Evolutionary conservation across 139 green algal genomes (phyloP).

Genomic region (Eudorina sp.): DNA sequence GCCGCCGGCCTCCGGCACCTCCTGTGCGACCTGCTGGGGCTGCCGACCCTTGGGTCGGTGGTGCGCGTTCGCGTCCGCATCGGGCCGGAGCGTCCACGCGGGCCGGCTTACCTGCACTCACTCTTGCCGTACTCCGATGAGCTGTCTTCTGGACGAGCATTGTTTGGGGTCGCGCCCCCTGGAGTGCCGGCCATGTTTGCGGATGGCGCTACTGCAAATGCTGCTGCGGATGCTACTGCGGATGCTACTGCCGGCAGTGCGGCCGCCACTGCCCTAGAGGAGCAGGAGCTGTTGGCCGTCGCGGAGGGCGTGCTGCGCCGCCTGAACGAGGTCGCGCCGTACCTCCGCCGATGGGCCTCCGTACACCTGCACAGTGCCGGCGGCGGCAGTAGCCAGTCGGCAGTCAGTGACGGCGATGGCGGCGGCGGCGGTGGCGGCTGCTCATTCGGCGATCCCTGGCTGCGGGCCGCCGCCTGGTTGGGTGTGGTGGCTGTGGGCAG

Average conservation of each 20-base stretch:
- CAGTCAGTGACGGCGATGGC: neutral
- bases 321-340: conserved; percentile 16
- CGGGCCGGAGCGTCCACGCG: no score
- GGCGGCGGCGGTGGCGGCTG: neutral
- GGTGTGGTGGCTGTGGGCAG: conserved; percentile 17
- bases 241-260: no score
- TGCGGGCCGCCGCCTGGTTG: neutral
- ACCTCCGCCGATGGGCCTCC: neutral
- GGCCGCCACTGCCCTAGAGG: no score
- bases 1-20: neutral
- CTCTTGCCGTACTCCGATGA: no score
- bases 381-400: neutral
- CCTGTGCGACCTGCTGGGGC: neutral
- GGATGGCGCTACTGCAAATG: no score
- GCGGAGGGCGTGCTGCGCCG: neutral
- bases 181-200: no score
- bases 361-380: neutral
- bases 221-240: no score
- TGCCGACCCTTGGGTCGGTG: conserved; percentile 12
- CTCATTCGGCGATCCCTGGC: neutral
- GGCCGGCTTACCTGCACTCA: no score
- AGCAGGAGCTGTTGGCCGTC: neutral
- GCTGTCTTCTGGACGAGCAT: no score
- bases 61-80: no score
- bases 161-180: no score